These are phyloP conservation scores for Scedosporium aurantiacum DNA, from an alignment of 2,329 filamentous ascomycete species.

Conservation along the genomic window DNA sequence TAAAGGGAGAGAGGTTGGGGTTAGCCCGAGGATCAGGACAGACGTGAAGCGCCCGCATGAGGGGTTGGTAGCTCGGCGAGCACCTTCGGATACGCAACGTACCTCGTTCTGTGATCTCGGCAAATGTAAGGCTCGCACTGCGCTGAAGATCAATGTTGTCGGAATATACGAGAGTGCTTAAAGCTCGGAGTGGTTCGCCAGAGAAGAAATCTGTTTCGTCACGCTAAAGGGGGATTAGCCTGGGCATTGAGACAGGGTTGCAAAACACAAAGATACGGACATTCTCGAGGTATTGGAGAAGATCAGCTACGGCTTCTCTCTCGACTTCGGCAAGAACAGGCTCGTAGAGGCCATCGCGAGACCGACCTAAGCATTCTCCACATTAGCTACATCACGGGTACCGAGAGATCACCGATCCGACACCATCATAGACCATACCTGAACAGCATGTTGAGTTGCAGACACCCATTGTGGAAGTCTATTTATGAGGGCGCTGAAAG, in stretches of 20 bases:
- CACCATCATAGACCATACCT: constrained; percentile 17
- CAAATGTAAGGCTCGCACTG: constrained; percentile 95
- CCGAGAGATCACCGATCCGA: not conserved
- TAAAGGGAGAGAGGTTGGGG: constrained; percentile 26
- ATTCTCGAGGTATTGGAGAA: constrained; percentile 93
- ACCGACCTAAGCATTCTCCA: constrained; percentile 44
- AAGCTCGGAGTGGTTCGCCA: constrained; percentile 82
- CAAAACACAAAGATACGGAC: constrained; percentile 38
- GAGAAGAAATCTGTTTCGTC: constrained; percentile 97
- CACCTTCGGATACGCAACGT: constrained; percentile 17
- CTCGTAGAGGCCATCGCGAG: constrained; percentile 73
- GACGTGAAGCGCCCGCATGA: no score
- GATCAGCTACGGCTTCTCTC: constrained; percentile 89
- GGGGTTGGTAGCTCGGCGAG: no score
- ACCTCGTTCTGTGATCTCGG: constrained; percentile 98
- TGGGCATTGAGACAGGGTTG: constrained; percentile 5
- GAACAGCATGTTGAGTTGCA: constrained; percentile 50
- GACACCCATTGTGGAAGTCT: constrained; percentile 43
- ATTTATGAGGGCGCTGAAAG: not conserved
- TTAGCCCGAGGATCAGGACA: constrained; percentile 9
- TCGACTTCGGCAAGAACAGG: constrained; percentile 89
- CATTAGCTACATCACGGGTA: not conserved
- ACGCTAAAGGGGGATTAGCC: constrained; percentile 47
- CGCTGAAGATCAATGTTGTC: constrained; percentile 97
- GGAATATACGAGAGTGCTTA: constrained; percentile 94